Conservation (phyloP, 257 asterid genomes). For the Solanum boliviense region DNA sequence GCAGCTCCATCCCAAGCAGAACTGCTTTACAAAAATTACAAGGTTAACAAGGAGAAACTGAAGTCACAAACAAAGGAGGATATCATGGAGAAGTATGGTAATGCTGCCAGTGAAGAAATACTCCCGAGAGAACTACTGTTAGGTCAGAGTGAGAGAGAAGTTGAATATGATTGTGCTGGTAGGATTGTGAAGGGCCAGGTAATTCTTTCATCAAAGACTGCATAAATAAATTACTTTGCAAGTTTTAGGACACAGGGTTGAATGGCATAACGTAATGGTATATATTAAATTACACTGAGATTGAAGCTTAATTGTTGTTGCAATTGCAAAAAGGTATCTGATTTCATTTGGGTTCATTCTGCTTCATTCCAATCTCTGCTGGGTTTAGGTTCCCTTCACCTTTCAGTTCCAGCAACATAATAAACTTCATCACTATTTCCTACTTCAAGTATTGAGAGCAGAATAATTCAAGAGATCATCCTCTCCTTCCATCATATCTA, state of each 20-base stretch:
- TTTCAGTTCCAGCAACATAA: background rate
- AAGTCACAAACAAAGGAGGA: slow-evolving; percentile 74
- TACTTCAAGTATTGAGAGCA: background rate
- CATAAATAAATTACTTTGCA: background rate
- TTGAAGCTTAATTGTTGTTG: background rate
- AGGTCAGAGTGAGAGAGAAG: slow-evolving; percentile 85
- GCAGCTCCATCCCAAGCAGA: slow-evolving; percentile 99
- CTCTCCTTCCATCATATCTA: background rate
- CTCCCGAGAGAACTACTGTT: slow-evolving; percentile 82
- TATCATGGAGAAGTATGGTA: slow-evolving; percentile 87
- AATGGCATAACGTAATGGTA: background rate
- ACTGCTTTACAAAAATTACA: slow-evolving; percentile 67
- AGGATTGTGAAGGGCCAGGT: slow-evolving; percentile 98
- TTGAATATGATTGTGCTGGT: slow-evolving; percentile 94
- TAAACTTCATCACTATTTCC: background rate
- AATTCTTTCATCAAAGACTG: background rate
- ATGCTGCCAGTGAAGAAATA: slow-evolving; percentile 77
- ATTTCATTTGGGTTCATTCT: background rate
- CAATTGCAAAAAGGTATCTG: background rate
- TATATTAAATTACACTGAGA: background rate
- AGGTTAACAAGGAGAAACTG: slow-evolving; percentile 66
- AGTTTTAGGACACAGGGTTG: background rate
- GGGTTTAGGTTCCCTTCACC: background rate
- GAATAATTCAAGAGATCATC: background rate
- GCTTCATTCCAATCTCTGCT: background rate